phyloP scores from a whole-genome alignment of 768 basidiomycete genomes.

The Trametes coccinea region DNA sequence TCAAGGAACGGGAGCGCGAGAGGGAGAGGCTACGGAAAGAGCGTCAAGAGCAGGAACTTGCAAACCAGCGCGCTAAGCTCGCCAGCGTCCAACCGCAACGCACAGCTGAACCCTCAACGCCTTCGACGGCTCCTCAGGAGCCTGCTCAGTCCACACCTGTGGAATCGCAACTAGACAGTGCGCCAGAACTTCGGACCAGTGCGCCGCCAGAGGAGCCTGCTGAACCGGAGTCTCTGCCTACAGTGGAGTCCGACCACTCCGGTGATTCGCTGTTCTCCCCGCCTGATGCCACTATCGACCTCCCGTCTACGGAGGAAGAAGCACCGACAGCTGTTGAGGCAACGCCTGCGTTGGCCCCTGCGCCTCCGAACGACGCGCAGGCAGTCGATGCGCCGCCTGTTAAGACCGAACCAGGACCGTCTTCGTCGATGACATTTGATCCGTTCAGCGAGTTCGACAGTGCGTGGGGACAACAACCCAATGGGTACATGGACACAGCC shows the following conservation, averaged over 20 bases:
- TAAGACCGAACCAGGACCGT: neutral
- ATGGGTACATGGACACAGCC: slow-evolving; percentile 39
- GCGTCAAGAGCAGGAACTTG: slow-evolving; percentile 46
- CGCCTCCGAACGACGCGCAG: neutral
- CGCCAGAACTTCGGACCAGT: neutral
- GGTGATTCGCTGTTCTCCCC: slow-evolving; percentile 25
- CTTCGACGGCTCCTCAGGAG: neutral
- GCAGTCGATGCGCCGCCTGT: neutral
- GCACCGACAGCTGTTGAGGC: neutral
- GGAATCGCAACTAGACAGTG: neutral
- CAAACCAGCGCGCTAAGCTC: slow-evolving; percentile 9
- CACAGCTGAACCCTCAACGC: neutral
- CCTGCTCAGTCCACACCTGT: neutral
- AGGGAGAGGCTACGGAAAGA: slow-evolving; percentile 71
- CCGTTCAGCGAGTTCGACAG: slow-evolving; percentile 27
- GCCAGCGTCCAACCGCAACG: slow-evolving; percentile 2
- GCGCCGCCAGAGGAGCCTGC: neutral
- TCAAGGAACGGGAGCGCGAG: slow-evolving; percentile 76
- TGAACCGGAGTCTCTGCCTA: slow-evolving; percentile 5
- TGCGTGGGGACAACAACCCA: slow-evolving; percentile 25
- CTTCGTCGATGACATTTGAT: slow-evolving; percentile 20
- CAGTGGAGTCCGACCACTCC: slow-evolving; percentile 15
- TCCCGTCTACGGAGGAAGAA: slow-evolving; percentile 19
- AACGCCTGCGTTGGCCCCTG: neutral
- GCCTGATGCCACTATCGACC: slow-evolving; percentile 14